phyloP scores from a whole-genome alignment of 2,329 filamentous ascomycete genomes.

The Capronia coronata region DNA sequence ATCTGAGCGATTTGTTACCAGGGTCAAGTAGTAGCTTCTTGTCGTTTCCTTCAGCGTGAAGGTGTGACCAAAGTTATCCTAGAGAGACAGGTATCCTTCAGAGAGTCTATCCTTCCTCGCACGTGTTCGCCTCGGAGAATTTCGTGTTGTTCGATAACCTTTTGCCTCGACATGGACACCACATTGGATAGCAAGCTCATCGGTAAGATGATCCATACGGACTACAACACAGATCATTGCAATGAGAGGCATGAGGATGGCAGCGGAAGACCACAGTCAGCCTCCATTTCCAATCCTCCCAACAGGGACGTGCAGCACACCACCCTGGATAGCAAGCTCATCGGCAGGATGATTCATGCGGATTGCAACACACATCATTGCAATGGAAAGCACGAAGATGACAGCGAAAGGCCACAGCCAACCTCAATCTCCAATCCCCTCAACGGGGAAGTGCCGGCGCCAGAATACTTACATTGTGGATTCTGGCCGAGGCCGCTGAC shows the following conservation, averaged over 20 bases:
- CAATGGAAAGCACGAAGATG: not conserved
- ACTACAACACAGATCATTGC: constrained; percentile 10
- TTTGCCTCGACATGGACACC: not conserved
- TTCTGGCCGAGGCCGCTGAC: constrained; percentile 7
- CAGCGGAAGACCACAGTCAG: not conserved
- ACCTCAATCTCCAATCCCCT: not conserved
- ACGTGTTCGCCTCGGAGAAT: too few relatives aligned
- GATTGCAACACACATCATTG: constrained; percentile 12
- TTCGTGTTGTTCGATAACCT: too few relatives aligned
- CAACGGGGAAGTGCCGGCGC: constrained; percentile 1
- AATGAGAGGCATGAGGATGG: not conserved
- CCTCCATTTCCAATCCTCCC: not conserved
- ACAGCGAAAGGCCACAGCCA: not conserved
- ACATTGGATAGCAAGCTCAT: not conserved
- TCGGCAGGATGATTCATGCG: constrained; percentile 12
- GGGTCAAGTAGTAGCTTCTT: too few relatives aligned
- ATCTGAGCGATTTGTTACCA: too few relatives aligned
- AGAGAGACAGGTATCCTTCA: too few relatives aligned
- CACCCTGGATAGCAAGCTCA: constrained; percentile 9
- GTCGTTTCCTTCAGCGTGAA: too few relatives aligned
- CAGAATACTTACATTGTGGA: constrained; percentile 15
- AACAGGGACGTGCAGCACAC: constrained; percentile 2
- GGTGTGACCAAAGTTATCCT: too few relatives aligned
- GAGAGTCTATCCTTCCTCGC: too few relatives aligned
- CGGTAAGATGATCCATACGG: constrained; percentile 11